Base-by-base conservation (phyloP, 1,139 yeast genomes). In the Magnusiomyces suaveolens region DNA sequence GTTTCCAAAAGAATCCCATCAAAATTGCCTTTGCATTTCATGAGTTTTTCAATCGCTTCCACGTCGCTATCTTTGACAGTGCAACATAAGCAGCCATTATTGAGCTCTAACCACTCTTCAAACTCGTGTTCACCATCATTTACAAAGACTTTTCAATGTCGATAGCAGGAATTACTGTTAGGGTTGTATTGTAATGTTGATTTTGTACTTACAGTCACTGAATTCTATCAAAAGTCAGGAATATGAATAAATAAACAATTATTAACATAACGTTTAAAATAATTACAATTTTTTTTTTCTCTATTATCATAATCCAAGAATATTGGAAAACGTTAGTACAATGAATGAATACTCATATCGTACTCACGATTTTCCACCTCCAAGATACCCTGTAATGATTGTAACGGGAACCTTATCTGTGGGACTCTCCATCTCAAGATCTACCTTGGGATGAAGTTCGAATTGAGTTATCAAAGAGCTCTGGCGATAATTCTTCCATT, bases 41-140 rank as follows among this genome's bases (percentile, higher is more conserved):
- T 83, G 63, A 92, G 77, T 58, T 87, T 82, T 68, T 92, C 99
- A 57, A 92, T 89, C 0, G 99, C 99, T 43, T 84, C 76, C 1
- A 92, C 97, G 4, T 98, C 98, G 56, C 83, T 86, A 66, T 90
- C 97, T 48, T 88, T 89, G 25, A 94, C 95, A 0, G 97, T 87
- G 64, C 98, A 92, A 66, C 99, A 92, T 52, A 94, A 75, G 69
- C 99, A 92, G 0, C 98, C 98, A 66, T 92, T 92, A 1, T 96
- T 97, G 33, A 92, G 73, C 68, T 92, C 98, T 2, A 92, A 75
- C 98, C 98, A 94, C 66, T 92, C 97, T 64, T 89, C 87, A 52
- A 87, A 84, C 48, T 64, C 67, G 24, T 74, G 71, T 20, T 73
- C 80, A 20, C 75, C 72, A 61, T 84, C 87, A 60, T 82, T 78